Evolutionary conservation across 2,329 filamentous ascomycete genomes (phyloP), one percentile per base, ranked within the genome.

Genomic region (Aureobasidium sp.): DNA sequence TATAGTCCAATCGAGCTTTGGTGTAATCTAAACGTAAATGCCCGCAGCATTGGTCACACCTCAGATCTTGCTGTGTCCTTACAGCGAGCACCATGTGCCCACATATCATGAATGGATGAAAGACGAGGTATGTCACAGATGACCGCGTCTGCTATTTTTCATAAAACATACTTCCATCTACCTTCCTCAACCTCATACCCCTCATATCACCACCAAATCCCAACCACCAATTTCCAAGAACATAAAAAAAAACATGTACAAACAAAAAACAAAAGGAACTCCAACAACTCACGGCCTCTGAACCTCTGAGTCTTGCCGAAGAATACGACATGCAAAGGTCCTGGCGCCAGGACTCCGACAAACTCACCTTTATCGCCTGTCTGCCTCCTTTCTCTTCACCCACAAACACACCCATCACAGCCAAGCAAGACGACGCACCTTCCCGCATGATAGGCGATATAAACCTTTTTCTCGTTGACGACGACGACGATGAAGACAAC

Each of bases 71-170:
- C 82, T 97, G 11, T 91, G 96, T 11, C 92, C 92, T 0, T 97
- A 97, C 75, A 87, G 87, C 65, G 76, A 80, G 41, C 88, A 86
- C 70, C 93, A 97, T 78, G 93, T 97, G 27, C 81, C 81, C 17
- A 86, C 82, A 41, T 97, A 97, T 72, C 90, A 96, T 72, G 78
- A 81, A 70, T 97, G 93, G 93, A 97, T 97, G 92, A 83, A 92
- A 78, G 87, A 94, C 69, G 82, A 87, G 57, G 88, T 82, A 73
- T 55, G n/a, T 48, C 11, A 7, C 17, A 42, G 2, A 44, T 44
- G 4, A 9, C 2, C 22, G 36, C 25, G n/a, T n/a, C n/a, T n/a
- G n/a, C n/a, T n/a, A n/a, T n/a, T n/a, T n/a, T n/a, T n/a, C n/a
- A n/a, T n/a, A n/a, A n/a, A n/a, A 15, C n/a, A 14, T 39, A 0